A percentile compares a stretch with the other conserved stretches of the same genome.
Evolutionary conservation across 2,329 filamentous ascomycete genomes (phyloP).

Genomic region (Diaporthe nobilis): DNA sequence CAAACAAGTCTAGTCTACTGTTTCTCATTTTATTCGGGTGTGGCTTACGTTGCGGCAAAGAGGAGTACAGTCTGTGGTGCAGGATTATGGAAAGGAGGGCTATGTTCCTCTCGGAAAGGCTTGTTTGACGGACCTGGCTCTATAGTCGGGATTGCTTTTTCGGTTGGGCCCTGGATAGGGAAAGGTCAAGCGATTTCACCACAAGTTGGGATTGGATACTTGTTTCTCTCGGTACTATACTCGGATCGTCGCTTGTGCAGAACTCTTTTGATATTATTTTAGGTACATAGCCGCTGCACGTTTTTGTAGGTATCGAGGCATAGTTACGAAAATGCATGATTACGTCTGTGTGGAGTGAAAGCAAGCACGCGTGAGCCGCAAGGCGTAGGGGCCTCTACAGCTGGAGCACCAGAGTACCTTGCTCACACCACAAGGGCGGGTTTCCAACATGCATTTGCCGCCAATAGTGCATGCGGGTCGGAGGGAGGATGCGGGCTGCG

Average conservation of each 20-base stretch:
- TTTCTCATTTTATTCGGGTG: background rate
- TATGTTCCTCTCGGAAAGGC: background rate
- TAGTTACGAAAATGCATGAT: constrained; percentile 8
- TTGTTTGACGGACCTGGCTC: background rate
- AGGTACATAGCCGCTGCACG: constrained; percentile 7
- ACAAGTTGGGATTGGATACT: background rate
- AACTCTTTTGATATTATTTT: background rate
- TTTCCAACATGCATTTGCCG: background rate
- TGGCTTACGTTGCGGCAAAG: constrained; percentile 2
- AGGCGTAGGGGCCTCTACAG: background rate
- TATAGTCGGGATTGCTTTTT: background rate
- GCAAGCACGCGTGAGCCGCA: background rate
- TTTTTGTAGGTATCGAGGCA: constrained; percentile 14
- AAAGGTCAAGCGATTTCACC: constrained; percentile 15
- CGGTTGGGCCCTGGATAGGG: background rate
- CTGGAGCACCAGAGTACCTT: background rate
- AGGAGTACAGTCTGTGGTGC: background rate
- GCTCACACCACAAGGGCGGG: background rate
- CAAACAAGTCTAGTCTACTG: background rate
- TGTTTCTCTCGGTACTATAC: background rate
- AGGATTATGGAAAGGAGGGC: background rate
- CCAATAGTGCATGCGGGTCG: background rate
- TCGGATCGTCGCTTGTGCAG: constrained; percentile 1
- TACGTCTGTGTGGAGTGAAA: background rate
- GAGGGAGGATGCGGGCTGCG: background rate